Evolutionary conservation across 306 rosid genomes (phyloP), one percentile per base, ranked within the genome.

Genomic region (Argentina anserina): DNA sequence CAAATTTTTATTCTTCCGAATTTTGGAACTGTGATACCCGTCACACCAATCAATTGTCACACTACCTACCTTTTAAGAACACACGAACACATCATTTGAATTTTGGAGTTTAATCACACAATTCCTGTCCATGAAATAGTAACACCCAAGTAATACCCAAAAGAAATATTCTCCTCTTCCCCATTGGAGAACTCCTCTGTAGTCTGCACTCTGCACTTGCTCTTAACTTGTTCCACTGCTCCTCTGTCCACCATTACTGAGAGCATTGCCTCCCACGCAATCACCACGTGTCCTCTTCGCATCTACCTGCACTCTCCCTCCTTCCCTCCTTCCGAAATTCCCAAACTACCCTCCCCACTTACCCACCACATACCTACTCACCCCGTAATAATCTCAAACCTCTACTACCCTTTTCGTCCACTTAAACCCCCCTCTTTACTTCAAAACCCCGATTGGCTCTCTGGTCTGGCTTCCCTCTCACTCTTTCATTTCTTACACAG

Each of bases 381-480:
- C 15, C 45, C n/a, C 0, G 62, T 21, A 45, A 61, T 73, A 31
- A 21, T n/a, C 26, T 0, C 39, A 5, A 23, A 62, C 3, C 18
- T 9, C 37, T 28, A 28, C 50, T 45, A 28, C 80, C 40, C 10
- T 63, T 63, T 49, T 31, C 47, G 76, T 77, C 76, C 62, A 56
- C 40, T 10, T 3, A 28, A 62, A 0, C 7, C 47, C 45, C 45
- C 21, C 6, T 20, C 28, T n/a, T n/a, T 5, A 12, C 28, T 29
- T 59, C 33, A 55, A 58, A 58, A 58, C 0, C 10, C 36, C 20
- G 17, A 28, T 12, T 26, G 36, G 0, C 36, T 5, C 3, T 33
- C 2, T 33, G n/a, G 6, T 33, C 2, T 33, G n/a, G 6, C 6
- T 28, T 58, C 64, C 34, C 63, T 23, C 62, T 52, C 2, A 0